Base-by-base conservation (phyloP, 1,284 basidiomycete species). In the Puccinia novopanici region DNA sequence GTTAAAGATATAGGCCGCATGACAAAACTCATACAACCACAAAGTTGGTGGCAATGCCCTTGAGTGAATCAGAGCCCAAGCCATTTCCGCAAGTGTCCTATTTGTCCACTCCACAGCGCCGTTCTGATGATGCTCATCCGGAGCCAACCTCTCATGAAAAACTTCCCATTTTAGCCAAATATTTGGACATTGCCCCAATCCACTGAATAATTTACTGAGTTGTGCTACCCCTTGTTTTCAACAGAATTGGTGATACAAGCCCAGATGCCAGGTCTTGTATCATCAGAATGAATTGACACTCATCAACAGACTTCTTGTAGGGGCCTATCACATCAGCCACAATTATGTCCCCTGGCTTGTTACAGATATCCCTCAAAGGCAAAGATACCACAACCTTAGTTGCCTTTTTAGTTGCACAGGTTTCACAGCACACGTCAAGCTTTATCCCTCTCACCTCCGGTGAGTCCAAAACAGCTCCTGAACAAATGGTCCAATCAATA, bases 111-210 rank as follows among this genome's bases (percentile, higher is more conserved):
- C 37, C 1, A 67, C 24, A 2, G 19, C 40, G 40, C 65, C 37
- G 15, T 67, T 67, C 22, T 67, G 65, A 48, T 67, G 65, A 67
- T 67, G 34, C n/a, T 57, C 24, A 27, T 57, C 8, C n/a, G 24
- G 55, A 3, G 27, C 55, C 15, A 13, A 27, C n/a, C 27, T 57
- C 55, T 57, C 55, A 27, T 57, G 55, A 24, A 57, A 24, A 24
- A 57, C 55, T 17, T 8, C 2, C 55, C 55, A 57, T 27, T 57
- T 57, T 27, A n/a, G 27, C 6, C 24, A 27, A n/a, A n/a, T n/a
- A n/a, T n/a, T 57, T 57, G 13, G 3, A 6, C 8, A 57, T 9
- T 6, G 8, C n/a, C 17, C n/a, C 3, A 27, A 57, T 57, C 55
- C 24, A 57, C 6, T 9, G 3, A 5, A 57, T 27, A 6, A 57